These are phyloP conservation scores for Verruconis gallopava DNA, from an alignment of 2,329 filamentous ascomycete species.

Conservation along the genomic window DNA sequence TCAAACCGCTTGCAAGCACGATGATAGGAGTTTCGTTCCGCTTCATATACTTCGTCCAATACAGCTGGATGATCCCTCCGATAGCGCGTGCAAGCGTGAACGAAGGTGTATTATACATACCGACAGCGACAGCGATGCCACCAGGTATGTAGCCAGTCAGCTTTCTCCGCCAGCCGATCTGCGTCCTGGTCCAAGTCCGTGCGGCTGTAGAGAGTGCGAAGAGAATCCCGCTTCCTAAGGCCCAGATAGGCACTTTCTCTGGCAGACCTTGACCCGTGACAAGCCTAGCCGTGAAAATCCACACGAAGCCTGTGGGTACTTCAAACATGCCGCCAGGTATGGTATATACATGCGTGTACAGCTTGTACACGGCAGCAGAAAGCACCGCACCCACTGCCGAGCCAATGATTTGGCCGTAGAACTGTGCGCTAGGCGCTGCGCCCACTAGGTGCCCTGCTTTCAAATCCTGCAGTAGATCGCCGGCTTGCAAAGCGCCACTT, in stretches of 20 bases:
- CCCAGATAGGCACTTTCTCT: constrained; percentile 68
- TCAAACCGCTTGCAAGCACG: constrained; percentile 79
- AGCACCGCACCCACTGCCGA: constrained; percentile 74
- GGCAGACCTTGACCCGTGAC: constrained; percentile 87
- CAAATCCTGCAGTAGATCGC: constrained; percentile 91
- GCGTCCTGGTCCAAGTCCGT: constrained; percentile 35
- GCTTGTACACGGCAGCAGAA: constrained; percentile 72
- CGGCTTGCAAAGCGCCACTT: constrained; percentile 79
- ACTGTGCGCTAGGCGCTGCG: constrained; percentile 86
- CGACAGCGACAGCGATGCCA: constrained; percentile 90
- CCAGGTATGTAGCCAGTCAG: constrained; percentile 64
- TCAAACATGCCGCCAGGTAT: constrained; percentile 85
- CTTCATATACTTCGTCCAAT: constrained; percentile 50
- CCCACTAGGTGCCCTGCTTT: constrained; percentile 92
- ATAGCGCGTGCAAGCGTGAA: constrained; percentile 83
- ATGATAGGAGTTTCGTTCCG: constrained; percentile 63
- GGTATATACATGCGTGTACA: constrained; percentile 82
- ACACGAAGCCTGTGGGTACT: constrained; percentile 88
- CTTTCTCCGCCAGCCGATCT: constrained; percentile 22
- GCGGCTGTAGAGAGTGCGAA: constrained; percentile 60
- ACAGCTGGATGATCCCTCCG: constrained; percentile 65
- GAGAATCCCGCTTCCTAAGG: constrained; percentile 57
- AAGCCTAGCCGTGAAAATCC: constrained; percentile 90
- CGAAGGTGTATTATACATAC: constrained; percentile 94
- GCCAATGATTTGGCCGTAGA: constrained; percentile 91